phyloP scores from a whole-genome alignment of 139 green algal genomes.

The Tetraselmis chui region DNA sequence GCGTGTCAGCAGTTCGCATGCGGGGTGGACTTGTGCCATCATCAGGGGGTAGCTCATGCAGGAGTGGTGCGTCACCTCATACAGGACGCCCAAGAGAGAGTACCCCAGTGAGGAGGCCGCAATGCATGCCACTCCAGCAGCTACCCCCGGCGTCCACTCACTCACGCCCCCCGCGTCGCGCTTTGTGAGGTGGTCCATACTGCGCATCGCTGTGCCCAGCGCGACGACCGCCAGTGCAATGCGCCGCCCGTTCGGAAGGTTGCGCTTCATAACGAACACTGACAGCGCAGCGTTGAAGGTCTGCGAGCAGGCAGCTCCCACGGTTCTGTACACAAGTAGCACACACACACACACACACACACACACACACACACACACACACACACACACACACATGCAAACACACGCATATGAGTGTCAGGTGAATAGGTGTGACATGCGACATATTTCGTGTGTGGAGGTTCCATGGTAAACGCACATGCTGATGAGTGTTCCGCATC shows the following conservation, averaged over 20 bases:
- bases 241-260: neutral
- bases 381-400: too few species aligned
- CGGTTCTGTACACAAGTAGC: neutral
- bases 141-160: neutral
- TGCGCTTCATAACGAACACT: neutral
- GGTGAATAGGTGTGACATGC: too few species aligned
- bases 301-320: neutral
- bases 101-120: neutral
- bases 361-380: too few species aligned
- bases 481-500: neutral
- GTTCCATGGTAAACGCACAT: neutral
- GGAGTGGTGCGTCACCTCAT: neutral
- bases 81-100: neutral
- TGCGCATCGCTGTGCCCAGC: neutral
- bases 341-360: too few species aligned
- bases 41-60: neutral
- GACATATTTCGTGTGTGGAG: too few species aligned
- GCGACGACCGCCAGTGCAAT: neutral
- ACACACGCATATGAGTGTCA: too few species aligned
- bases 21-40: neutral
- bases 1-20: too few species aligned
- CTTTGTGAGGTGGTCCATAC: neutral
- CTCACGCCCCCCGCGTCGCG: too few species aligned
- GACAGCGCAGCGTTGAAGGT: neutral
- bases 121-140: neutral